A percentile compares a stretch with the other conserved stretches of the same genome.
These are phyloP conservation scores for Beauveria pseudobassiana DNA, from an alignment of 2,329 filamentous ascomycete genomes.

Conservation along the genomic window DNA sequence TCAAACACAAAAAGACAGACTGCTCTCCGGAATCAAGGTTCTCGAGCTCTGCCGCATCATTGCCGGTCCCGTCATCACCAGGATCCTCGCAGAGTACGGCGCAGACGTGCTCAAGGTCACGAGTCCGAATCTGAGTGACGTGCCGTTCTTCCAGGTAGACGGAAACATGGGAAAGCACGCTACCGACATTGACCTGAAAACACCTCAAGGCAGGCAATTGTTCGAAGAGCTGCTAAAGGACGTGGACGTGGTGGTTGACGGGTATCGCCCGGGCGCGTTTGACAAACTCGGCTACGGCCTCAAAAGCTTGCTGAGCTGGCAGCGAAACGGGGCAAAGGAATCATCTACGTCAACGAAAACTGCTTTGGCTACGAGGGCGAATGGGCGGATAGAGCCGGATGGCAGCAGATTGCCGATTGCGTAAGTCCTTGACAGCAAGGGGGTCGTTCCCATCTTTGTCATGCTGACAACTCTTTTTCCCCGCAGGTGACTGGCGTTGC, in stretches of 20 bases:
- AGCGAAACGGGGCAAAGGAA: conserved; percentile 48
- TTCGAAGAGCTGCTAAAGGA: conserved; percentile 55
- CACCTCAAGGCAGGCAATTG: conserved; percentile 38
- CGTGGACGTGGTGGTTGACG: conserved; percentile 59
- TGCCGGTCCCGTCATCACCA: conserved; percentile 64
- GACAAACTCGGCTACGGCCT: conserved; percentile 56
- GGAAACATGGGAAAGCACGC: conserved; percentile 66
- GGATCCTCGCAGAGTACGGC: conserved; percentile 67
- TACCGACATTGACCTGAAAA: conserved; percentile 55
- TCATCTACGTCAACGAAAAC: conserved; percentile 63
- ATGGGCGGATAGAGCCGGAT: conserved; percentile 58
- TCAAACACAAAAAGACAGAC: conserved; percentile 17
- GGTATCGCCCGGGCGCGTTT: conserved; percentile 60
- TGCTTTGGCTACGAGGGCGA: conserved; percentile 57
- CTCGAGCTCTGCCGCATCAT: conserved; percentile 71
- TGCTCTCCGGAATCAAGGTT: conserved; percentile 58
- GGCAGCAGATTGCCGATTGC: conserved; percentile 66
- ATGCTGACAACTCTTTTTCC: conserved; percentile 13
- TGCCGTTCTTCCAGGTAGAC: conserved; percentile 66
- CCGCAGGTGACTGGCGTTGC: conserved; percentile 44
- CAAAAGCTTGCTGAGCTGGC: conserved; percentile 45
- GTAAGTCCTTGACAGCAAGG: conserved; percentile 22
- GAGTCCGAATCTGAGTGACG: conserved; percentile 58
- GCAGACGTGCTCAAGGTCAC: conserved; percentile 69
- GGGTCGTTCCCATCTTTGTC: too few relatives aligned